These are phyloP conservation scores for Gomphus bonarii DNA, from an alignment of 1,284 basidiomycete genomes.

Conservation along the genomic window DNA sequence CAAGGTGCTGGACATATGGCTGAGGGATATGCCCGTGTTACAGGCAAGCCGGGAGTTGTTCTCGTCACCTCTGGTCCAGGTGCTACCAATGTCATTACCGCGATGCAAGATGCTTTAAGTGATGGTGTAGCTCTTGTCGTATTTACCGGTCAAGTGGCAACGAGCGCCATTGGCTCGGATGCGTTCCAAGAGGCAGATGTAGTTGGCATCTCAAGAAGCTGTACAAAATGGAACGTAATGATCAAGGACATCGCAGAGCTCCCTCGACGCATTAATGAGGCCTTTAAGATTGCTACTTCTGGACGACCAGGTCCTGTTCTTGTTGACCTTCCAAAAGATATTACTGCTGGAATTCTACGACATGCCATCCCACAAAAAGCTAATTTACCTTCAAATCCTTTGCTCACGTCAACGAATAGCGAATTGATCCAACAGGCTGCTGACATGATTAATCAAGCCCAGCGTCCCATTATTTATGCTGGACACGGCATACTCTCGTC, in stretches of 20 bases:
- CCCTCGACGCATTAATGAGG: slow-evolving; percentile 94
- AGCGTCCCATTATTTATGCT: slow-evolving; percentile 89
- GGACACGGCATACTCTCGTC: slow-evolving; percentile 87
- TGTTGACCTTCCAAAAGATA: slow-evolving; percentile 95
- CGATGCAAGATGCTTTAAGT: slow-evolving; percentile 95
- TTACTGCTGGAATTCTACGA: slow-evolving; percentile 87
- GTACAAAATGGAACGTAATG: slow-evolving; percentile 99
- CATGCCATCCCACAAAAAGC: slow-evolving; percentile 82
- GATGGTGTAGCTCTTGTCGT: slow-evolving; percentile 95
- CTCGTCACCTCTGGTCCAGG: slow-evolving; percentile 97
- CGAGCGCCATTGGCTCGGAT: slow-evolving; percentile 94
- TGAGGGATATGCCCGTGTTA: slow-evolving; percentile 95
- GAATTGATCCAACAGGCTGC: slow-evolving; percentile 76
- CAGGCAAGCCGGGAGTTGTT: slow-evolving; percentile 94
- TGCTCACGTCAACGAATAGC: slow-evolving; percentile 54
- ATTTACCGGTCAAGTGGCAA: slow-evolving; percentile 96
- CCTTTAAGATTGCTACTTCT: slow-evolving; percentile 97
- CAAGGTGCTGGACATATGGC: slow-evolving; percentile 99
- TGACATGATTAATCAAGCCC: slow-evolving; percentile 82
- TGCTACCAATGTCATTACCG: slow-evolving; percentile 95
- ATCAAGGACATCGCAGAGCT: slow-evolving; percentile 95
- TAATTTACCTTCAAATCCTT: slow-evolving; percentile 69
- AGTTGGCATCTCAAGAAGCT: slow-evolving; percentile 90
- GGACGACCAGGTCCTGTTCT: slow-evolving; percentile 96
- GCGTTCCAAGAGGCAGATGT: slow-evolving; percentile 98